These are phyloP conservation scores for Salix caprea DNA, from an alignment of 345 rosid species.

Conservation along the genomic window DNA sequence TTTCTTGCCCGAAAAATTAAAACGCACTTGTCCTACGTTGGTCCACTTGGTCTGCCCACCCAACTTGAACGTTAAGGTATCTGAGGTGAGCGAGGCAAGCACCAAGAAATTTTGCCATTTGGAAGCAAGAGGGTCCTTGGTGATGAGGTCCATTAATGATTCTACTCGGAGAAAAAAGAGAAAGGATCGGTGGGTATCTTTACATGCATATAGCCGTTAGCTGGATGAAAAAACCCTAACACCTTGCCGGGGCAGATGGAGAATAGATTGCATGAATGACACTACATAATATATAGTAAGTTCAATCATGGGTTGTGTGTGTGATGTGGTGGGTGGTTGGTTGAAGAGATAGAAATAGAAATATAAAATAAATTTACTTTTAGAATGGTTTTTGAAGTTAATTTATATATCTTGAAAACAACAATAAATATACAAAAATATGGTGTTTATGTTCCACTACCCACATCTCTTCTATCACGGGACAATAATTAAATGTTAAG, in stretches of 20 bases:
- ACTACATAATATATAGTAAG: too few relatives aligned
- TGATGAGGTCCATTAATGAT: background rate
- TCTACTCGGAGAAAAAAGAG: background rate
- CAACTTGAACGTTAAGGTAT: background rate
- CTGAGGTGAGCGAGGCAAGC: background rate
- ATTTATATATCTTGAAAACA: too few relatives aligned
- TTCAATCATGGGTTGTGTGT: too few relatives aligned
- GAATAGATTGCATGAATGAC: background rate
- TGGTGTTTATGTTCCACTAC: too few relatives aligned
- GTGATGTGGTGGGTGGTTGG: too few relatives aligned
- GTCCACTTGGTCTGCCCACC: background rate
- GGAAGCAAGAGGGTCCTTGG: background rate
- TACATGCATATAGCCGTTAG: background rate
- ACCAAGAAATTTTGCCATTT: background rate
- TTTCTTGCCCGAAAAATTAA: background rate
- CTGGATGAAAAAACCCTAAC: background rate
- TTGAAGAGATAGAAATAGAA: too few relatives aligned
- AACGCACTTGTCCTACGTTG: background rate
- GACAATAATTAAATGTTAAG: too few relatives aligned
- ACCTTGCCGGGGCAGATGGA: background rate
- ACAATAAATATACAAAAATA: too few relatives aligned
- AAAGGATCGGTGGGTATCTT: background rate
- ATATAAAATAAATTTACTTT: too few relatives aligned
- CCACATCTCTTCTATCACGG: too few relatives aligned
- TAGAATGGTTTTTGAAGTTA: too few relatives aligned